phyloP scores from a whole-genome alignment of 345 rosid genomes.

The Aethionema arabicum region DNA sequence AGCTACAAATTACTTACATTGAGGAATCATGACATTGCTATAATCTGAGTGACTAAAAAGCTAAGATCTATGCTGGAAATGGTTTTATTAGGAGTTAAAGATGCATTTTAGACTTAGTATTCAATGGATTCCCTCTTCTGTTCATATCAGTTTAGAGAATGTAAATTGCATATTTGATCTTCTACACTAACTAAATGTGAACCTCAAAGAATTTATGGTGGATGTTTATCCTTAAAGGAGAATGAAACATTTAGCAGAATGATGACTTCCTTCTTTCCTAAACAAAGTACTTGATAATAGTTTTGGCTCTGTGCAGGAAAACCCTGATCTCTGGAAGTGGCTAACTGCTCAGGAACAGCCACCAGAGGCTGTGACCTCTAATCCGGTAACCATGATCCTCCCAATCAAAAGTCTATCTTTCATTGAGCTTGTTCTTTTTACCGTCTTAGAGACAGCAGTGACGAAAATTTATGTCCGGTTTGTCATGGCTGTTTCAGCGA shows the following conservation, averaged over 20 bases:
- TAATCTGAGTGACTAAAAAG: not conserved
- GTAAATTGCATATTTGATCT: not conserved
- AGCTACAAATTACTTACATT: not conserved
- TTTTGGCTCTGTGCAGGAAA: conserved; percentile 56
- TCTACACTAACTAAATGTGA: not conserved
- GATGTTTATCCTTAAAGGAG: not conserved
- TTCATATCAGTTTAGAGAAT: not conserved
- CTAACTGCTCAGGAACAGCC: conserved; percentile 84
- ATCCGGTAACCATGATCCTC: conserved; percentile 56
- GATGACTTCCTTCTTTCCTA: not conserved
- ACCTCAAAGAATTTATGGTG: conserved; percentile 1
- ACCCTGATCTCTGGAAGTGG: conserved; percentile 98
- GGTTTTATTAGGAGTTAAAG: not conserved
- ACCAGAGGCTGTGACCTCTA: conserved; percentile 62
- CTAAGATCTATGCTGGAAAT: conserved; percentile 1
- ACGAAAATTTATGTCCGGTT: too few species aligned
- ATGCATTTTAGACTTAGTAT: not conserved
- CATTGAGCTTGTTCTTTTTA: not conserved
- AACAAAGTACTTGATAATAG: not conserved
- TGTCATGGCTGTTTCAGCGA: too few species aligned
- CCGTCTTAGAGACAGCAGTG: too few species aligned
- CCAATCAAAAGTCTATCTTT: not conserved
- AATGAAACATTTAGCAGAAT: not conserved
- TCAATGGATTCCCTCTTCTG: not conserved
- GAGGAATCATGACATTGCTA: not conserved